Percentiles rank a stretch among this genome's conserved stretches.
phyloP scores from a whole-genome alignment of 768 basidiomycete species.

The Dacryopinax primogenitus region DNA sequence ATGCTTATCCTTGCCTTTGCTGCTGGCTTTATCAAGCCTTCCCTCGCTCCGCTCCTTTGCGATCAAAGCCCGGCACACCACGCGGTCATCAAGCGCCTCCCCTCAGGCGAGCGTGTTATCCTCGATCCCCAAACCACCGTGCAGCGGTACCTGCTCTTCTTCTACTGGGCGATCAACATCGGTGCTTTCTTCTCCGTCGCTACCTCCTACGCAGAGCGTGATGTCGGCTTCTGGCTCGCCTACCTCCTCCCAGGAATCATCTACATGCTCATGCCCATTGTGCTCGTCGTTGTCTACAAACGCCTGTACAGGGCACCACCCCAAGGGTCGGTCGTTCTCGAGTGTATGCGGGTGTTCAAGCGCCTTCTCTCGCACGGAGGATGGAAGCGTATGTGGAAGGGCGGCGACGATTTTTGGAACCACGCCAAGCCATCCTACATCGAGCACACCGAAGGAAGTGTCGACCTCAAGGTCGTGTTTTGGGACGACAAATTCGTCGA shows the following conservation, averaged over 20 bases:
- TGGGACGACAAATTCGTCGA: slow-evolving; percentile 29
- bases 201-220: slow-evolving; percentile 23
- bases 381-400: slow-evolving; percentile 16
- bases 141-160: slow-evolving; percentile 22
- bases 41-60: slow-evolving; percentile 24
- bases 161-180: slow-evolving; percentile 27
- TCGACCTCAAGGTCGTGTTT: slow-evolving; percentile 18
- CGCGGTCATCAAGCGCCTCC: slow-evolving; percentile 18
- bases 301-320: slow-evolving; percentile 25
- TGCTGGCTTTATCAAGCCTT: slow-evolving; percentile 28
- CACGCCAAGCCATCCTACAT: slow-evolving; percentile 24
- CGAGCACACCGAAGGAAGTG: slow-evolving; percentile 13
- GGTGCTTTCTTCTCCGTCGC: slow-evolving; percentile 25
- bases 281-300: slow-evolving; percentile 20
- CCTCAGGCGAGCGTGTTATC: slow-evolving; percentile 24
- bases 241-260: slow-evolving; percentile 24
- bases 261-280: slow-evolving; percentile 26
- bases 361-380: slow-evolving; percentile 20
- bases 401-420: slow-evolving; percentile 24
- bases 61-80: slow-evolving; percentile 26
- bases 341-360: slow-evolving; percentile 21
- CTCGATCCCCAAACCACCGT: slow-evolving; percentile 24
- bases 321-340: slow-evolving; percentile 25
- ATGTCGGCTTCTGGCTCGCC: slow-evolving; percentile 27
- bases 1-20: slow-evolving; percentile 24